Evolutionary conservation across 495 filamentous ascomycete species (phyloP).

Genomic region (Xylaria palmicola): DNA sequence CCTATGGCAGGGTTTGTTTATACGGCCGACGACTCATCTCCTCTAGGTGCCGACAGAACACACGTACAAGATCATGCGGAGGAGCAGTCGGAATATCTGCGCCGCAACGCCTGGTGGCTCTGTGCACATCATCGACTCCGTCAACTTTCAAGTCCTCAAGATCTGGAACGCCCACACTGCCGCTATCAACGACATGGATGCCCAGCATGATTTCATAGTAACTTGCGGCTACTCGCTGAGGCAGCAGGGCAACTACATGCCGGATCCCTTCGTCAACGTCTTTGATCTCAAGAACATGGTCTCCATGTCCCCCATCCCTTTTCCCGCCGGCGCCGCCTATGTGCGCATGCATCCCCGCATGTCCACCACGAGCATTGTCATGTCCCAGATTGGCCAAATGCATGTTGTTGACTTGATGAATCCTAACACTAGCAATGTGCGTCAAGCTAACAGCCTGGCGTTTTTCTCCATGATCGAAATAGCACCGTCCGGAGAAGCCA

Average conservation of each 20-base stretch:
- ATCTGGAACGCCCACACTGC: slow-evolving; percentile 84
- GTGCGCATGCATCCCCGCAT: slow-evolving; percentile 94
- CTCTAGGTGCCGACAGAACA: slow-evolving; percentile 64
- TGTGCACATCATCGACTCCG: slow-evolving; percentile 80
- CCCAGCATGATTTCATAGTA: slow-evolving; percentile 83
- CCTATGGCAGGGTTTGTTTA: background rate
- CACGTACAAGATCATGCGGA: slow-evolving; percentile 87
- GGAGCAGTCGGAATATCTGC: slow-evolving; percentile 83
- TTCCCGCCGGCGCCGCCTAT: slow-evolving; percentile 86
- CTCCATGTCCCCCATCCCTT: slow-evolving; percentile 84
- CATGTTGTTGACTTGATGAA: slow-evolving; percentile 96
- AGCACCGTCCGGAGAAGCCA: slow-evolving; percentile 84
- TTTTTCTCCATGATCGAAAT: slow-evolving; percentile 76
- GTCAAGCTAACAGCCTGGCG: slow-evolving; percentile 73
- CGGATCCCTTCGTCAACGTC: slow-evolving; percentile 89
- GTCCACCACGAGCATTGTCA: slow-evolving; percentile 87
- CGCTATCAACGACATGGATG: slow-evolving; percentile 91
- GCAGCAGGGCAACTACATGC: slow-evolving; percentile 55
- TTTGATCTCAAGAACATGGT: slow-evolving; percentile 87
- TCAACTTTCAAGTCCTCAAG: slow-evolving; percentile 73
- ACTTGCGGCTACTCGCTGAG: slow-evolving; percentile 91
- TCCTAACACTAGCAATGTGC: slow-evolving; percentile 81
- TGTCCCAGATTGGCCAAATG: slow-evolving; percentile 85
- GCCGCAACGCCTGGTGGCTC: slow-evolving; percentile 82
- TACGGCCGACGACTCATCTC: slow-evolving; percentile 16